Conservation (phyloP, 495 filamentous ascomycete species). For the Extremus antarcticus region DNA sequence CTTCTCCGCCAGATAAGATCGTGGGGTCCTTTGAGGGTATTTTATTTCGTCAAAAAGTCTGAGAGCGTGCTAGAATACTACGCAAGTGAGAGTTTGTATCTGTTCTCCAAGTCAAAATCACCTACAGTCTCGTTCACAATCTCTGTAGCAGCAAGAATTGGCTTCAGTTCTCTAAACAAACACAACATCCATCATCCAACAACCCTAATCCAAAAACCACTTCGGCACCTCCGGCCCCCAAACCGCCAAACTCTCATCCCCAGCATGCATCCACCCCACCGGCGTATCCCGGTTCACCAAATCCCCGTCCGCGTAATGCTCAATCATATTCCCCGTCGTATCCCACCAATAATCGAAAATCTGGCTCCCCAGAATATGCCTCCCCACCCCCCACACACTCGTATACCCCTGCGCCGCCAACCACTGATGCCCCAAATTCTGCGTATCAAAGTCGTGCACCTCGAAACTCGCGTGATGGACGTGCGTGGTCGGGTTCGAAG, state of each 20-base stretch:
- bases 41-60: no score
- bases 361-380: conserved; percentile 56
- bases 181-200: background rate
- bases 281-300: conserved; percentile 26
- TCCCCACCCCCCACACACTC: conserved; percentile 60
- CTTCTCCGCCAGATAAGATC: no score
- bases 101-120: no score
- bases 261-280: conserved; percentile 13
- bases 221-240: conserved; percentile 25
- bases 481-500: conserved; percentile 38
- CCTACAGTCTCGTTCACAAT: no score
- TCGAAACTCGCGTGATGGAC: conserved; percentile 68
- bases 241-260: conserved; percentile 21
- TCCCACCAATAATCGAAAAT: conserved; percentile 61
- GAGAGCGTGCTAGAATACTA: no score
- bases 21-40: no score
- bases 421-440: conserved; percentile 64
- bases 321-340: conserved; percentile 25
- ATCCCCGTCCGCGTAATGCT: conserved; percentile 29
- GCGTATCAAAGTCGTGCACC: conserved; percentile 65
- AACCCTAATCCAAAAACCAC: conserved; percentile 21
- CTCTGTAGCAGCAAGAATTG: no score
- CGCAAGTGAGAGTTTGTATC: no score
- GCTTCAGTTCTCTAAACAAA: no score
- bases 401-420: conserved; percentile 51